phyloP scores from a whole-genome alignment of 2,329 filamentous ascomycete genomes.

The Diaporthe citrichinensis region DNA sequence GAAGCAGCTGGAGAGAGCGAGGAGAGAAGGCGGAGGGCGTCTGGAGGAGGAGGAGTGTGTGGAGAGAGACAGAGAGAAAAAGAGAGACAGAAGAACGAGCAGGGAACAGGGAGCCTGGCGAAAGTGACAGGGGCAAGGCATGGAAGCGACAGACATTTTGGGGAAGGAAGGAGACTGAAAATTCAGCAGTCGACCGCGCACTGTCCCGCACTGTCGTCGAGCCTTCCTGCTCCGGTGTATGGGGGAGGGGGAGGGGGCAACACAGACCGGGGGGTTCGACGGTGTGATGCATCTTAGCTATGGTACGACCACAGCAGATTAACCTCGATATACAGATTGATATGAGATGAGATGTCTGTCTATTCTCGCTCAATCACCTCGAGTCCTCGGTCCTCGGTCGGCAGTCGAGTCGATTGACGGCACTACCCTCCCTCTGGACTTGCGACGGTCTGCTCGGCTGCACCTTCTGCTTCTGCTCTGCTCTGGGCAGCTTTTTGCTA shows the following conservation, averaged over 20 bases:
- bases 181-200: slow-evolving; percentile 12
- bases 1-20: slow-evolving; percentile 28
- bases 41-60: slow-evolving; percentile 30
- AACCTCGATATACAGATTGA: slow-evolving; percentile 18
- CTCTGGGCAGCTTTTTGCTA: not conserved
- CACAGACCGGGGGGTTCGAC: not conserved
- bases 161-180: slow-evolving; percentile 20
- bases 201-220: slow-evolving; percentile 8
- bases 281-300: slow-evolving; percentile 10
- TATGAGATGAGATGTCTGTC: slow-evolving; percentile 27
- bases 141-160: not conserved
- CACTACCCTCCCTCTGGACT: not conserved
- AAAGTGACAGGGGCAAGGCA: not conserved
- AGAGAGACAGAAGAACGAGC: slow-evolving; percentile 5
- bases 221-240: not conserved
- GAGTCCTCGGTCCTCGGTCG: slow-evolving; percentile 6
- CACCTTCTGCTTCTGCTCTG: not conserved
- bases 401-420: not conserved
- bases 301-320: slow-evolving; percentile 29
- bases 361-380: not conserved
- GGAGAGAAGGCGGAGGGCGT: slow-evolving; percentile 31
- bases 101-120: slow-evolving; percentile 19
- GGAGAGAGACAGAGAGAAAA: slow-evolving; percentile 9
- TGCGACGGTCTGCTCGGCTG: not conserved
- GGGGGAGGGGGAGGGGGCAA: not conserved